Percentiles rank a stretch among this genome's conserved stretches.
Evolutionary conservation across 495 filamentous ascomycete species (phyloP).

Genomic region (Podospora fimiseda): DNA sequence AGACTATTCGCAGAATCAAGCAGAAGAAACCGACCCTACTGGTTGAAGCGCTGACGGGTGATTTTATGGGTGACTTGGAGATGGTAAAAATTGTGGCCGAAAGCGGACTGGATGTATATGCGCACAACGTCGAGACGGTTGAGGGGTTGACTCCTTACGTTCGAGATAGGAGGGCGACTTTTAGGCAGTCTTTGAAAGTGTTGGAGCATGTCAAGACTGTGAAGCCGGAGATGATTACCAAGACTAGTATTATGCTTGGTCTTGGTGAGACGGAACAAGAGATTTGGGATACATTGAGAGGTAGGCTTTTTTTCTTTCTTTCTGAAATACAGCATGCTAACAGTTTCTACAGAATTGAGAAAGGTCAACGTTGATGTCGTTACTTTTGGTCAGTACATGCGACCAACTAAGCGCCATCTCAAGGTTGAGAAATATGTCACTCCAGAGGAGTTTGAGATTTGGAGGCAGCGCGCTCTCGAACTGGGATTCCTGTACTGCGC

Average conservation of each 20-base stretch:
- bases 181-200: conserved; percentile 77
- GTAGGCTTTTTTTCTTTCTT: conserved; percentile 28
- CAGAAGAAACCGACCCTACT: conserved; percentile 75
- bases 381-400: conserved; percentile 99
- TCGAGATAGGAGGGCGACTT: conserved; percentile 82
- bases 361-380: conserved; percentile 82
- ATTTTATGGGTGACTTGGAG: conserved; percentile 75
- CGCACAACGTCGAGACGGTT: conserved; percentile 94
- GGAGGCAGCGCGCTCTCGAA: conserved; percentile 83
- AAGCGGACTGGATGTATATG: conserved; percentile 91
- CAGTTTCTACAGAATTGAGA: conserved; percentile 53
- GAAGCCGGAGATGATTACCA: conserved; percentile 69
- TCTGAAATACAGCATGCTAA: conserved; percentile 8
- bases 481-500: conserved; percentile 97
- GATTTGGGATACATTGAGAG: conserved; percentile 68
- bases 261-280: conserved; percentile 90
- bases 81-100: conserved; percentile 75
- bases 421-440: conserved; percentile 91
- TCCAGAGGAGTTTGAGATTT: conserved; percentile 81
- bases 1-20: conserved; percentile 93
- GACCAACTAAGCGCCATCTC: conserved; percentile 95
- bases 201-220: conserved; percentile 75
- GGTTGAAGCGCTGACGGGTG: conserved; percentile 93
- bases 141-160: conserved; percentile 85
- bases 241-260: conserved; percentile 95